Percentiles rank a stretch among this genome's conserved stretches.
phyloP scores from a whole-genome alignment of 306 rosid genomes.

The Trifolium fragiferum region DNA sequence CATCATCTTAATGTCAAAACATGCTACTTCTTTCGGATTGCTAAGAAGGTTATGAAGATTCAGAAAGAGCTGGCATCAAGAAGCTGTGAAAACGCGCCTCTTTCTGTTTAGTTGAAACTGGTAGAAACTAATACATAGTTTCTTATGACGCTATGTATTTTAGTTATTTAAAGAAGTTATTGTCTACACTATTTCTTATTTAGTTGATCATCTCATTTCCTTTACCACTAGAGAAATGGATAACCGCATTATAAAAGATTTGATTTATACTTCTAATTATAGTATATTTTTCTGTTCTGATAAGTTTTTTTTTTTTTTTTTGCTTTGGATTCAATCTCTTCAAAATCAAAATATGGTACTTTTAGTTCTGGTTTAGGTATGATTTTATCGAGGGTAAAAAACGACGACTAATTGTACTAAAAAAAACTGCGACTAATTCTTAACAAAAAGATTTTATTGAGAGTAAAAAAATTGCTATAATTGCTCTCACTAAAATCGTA shows the following conservation, averaged over 20 bases:
- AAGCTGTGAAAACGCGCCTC: background rate
- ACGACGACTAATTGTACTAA: too few species aligned
- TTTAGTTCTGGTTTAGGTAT: too few species aligned
- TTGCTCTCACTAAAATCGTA: too few species aligned
- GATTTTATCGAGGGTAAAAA: too few species aligned
- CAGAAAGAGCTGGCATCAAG: background rate
- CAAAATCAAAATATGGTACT: too few species aligned
- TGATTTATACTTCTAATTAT: too few species aligned
- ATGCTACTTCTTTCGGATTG: background rate
- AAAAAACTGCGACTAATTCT: too few species aligned
- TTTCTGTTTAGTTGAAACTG: background rate
- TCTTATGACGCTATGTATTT: background rate
- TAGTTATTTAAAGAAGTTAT: background rate
- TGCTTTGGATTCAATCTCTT: too few species aligned
- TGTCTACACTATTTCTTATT: background rate
- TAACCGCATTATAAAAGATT: background rate
- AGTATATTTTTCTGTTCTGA: too few species aligned
- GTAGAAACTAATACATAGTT: background rate
- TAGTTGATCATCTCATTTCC: background rate
- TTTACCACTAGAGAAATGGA: background rate
- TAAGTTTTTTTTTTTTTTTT: too few species aligned
- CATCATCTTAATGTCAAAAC: background rate
- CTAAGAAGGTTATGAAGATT: background rate
- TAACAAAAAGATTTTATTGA: too few species aligned
- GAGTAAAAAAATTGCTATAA: too few species aligned